A percentile compares a stretch with the other conserved stretches of the same genome.
Evolutionary conservation across 2,329 filamentous ascomycete genomes (phyloP).

Genomic region (Penicillium fuscoglaucum): DNA sequence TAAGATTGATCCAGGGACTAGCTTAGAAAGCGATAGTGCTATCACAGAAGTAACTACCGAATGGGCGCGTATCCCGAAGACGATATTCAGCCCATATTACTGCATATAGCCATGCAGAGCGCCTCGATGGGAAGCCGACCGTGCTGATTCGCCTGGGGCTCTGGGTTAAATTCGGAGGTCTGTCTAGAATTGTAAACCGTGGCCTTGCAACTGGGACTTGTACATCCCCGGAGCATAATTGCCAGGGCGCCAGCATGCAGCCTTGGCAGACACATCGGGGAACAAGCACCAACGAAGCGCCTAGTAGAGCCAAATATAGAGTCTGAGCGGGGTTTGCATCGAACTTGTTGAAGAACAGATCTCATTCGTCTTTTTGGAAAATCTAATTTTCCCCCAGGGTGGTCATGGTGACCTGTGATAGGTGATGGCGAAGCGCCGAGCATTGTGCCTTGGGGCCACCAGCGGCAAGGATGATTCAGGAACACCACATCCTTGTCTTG

Average conservation of each 20-base stretch:
- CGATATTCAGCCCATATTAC: background rate
- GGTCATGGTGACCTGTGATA: conserved; percentile 15
- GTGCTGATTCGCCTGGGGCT: conserved; percentile 9
- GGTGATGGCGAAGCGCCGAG: conserved; percentile 23
- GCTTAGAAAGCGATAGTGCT: conserved; percentile 14
- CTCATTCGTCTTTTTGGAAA: conserved; percentile 10
- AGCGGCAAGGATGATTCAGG: conserved; percentile 12
- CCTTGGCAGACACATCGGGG: conserved; percentile 18
- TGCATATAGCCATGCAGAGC: conserved; percentile 1
- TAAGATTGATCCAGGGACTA: background rate
- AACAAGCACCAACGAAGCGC: conserved; percentile 6
- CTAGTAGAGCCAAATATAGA: conserved; percentile 14
- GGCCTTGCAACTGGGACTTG: conserved; percentile 8
- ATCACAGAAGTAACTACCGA: conserved; percentile 15
- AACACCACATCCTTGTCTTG: background rate
- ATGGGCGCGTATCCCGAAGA: conserved; percentile 13
- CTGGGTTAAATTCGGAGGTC: conserved; percentile 8
- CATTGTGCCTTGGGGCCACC: conserved; percentile 9
- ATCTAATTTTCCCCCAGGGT: background rate
- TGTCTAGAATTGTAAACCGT: conserved; percentile 3
- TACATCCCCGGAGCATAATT: conserved; percentile 9
- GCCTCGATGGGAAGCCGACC: background rate
- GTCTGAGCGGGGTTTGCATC: background rate
- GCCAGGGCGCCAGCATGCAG: conserved; percentile 21
- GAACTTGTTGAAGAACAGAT: background rate